Percentiles rank a stretch among this genome's conserved stretches.
Conservation (phyloP, 1,284 basidiomycete genomes). For the Coniophora puteana region DNA sequence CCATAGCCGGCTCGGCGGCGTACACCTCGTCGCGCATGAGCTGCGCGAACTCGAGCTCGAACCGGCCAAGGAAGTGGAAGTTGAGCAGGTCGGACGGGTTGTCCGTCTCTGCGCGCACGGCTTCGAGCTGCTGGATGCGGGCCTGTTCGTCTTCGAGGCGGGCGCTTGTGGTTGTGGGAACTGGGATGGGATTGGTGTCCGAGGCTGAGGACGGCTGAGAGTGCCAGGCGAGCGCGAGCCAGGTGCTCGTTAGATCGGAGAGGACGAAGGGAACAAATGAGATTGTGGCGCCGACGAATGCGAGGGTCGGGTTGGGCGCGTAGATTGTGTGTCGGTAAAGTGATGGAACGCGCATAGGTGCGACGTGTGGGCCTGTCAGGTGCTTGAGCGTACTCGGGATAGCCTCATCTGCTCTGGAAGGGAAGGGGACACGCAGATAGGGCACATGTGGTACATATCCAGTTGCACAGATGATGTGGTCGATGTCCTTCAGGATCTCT, state of each 20-base stretch:
- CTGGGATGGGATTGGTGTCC: constrained; percentile 17
- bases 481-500: constrained; percentile 33
- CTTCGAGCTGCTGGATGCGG: constrained; percentile 25
- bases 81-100: constrained; percentile 35
- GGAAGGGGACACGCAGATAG: constrained; percentile 37
- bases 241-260: constrained; percentile 40
- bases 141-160: constrained; percentile 33
- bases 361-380: constrained; percentile 18
- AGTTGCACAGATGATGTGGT: constrained; percentile 39
- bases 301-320: constrained; percentile 38
- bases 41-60: constrained; percentile 36
- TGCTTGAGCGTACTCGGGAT: constrained; percentile 7
- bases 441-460: constrained; percentile 39
- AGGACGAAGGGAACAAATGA: constrained; percentile 42
- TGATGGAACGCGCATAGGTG: constrained; percentile 34
- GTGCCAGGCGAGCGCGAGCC: constrained; percentile 40
- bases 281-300: constrained; percentile 37
- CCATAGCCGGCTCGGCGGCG: constrained; percentile 20
- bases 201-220: too few relatives aligned
- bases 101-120: constrained; percentile 20
- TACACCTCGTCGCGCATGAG: constrained; percentile 30
- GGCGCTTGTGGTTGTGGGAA: constrained; percentile 26
- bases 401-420: neutral
- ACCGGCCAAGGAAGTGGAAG: constrained; percentile 33
- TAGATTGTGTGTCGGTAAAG: constrained; percentile 43